Evolutionary conservation across 352 stramenopile genomes (phyloP).

Genomic region (Pythium angustatum): DNA sequence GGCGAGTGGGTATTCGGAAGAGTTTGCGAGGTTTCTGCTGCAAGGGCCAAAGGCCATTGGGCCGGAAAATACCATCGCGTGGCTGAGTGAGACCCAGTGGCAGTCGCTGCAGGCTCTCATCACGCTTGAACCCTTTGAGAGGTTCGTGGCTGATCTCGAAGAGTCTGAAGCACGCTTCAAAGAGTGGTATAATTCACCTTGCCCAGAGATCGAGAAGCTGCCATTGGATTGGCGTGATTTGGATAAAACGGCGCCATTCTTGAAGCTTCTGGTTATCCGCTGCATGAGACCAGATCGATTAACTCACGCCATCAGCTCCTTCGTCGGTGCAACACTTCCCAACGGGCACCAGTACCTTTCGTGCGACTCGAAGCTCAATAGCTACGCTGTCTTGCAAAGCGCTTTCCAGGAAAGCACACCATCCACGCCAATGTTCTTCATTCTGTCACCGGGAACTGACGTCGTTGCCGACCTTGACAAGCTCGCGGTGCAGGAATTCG

Average conservation of each 20-base stretch:
- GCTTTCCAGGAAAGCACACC: constrained; percentile 93
- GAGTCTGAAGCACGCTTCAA: constrained; percentile 89
- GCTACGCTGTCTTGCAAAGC: constrained; percentile 93
- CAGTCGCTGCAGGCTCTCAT: constrained; percentile 77
- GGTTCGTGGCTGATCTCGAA: constrained; percentile 85
- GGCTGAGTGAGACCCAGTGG: constrained; percentile 87
- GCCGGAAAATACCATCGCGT: constrained; percentile 77
- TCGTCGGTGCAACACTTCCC: constrained; percentile 86
- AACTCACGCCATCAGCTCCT: constrained; percentile 92
- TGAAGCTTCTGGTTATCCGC: constrained; percentile 94
- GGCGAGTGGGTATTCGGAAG: constrained; percentile 68
- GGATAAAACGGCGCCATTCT: constrained; percentile 87
- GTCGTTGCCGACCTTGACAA: constrained; percentile 96
- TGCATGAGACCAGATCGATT: constrained; percentile 94
- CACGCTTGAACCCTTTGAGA: constrained; percentile 80
- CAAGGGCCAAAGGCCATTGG: constrained; percentile 64
- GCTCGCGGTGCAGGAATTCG: constrained; percentile 89
- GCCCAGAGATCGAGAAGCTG: constrained; percentile 88
- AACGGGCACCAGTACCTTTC: constrained; percentile 81
- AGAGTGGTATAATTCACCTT: constrained; percentile 91
- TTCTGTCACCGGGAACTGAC: constrained; percentile 96
- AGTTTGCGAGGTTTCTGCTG: constrained; percentile 79
- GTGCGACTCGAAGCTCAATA: constrained; percentile 92
- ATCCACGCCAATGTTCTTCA: constrained; percentile 97
- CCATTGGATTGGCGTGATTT: constrained; percentile 92